Evolutionary conservation across 2,329 filamentous ascomycete species (phyloP), one percentile per base, ranked within the genome.

Genomic region (Hypoxylon sp.): DNA sequence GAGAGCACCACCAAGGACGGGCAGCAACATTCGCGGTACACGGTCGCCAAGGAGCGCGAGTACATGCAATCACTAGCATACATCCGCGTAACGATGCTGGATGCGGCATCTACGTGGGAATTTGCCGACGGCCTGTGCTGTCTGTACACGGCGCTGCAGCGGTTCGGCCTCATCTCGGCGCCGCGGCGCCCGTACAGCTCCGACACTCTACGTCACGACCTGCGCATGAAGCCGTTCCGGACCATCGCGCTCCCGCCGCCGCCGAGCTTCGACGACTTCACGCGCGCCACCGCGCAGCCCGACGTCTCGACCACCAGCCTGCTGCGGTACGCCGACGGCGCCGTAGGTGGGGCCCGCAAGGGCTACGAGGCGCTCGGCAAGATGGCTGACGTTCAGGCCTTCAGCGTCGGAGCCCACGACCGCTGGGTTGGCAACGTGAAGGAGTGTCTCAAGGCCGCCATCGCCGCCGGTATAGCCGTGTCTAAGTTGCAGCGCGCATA

Each of bases 201-300:
- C 13, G 83, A 89, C 55, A 75, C 80, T 26, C 77, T 92, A 3
- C 86, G 91, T 10, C 93, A 95, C 72, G 89, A 95, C 64, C 77
- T 96, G 8, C 89, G 93, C 56, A 95, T 96, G 91, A 90, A 89
- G 68, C 91, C 92, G 0, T 97, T 96, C 69, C 79, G 88, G 1
- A 72, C 78, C 6, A 83, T 96, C 53, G 82, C 83, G 8, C 79
- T 91, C 1, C 90, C 91, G 0, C 83, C 86, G 57, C 79, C 91
- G 10, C 86, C 90, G 0, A 76, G 83, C 0, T 89, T 84, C 60
- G 83, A 85, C 5, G 83, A 87, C 11, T 91, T 90, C 60, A 66
- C 72, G 7, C 63, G 66, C 4, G 77, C 78, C n/a, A 75, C 76
- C 4, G 65, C 62, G 17, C 79, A 81, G 65, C 67, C 74, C 0